Evolutionary conservation across 257 asterid species (phyloP), one percentile per base, ranked within the genome.

Genomic region (Coffea canephora): DNA sequence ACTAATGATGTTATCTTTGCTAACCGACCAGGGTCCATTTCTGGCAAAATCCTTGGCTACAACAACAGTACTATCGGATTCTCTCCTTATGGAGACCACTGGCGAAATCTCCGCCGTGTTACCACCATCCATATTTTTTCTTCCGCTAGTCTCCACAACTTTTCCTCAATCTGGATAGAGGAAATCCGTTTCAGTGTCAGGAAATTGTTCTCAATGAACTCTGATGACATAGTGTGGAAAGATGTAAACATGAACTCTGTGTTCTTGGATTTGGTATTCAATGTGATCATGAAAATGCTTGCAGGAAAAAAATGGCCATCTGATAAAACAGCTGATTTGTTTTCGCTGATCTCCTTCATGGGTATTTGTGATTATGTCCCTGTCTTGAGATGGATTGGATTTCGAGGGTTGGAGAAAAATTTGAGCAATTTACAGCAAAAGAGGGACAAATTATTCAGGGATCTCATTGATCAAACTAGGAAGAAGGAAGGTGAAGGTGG

Each of bases 61-160:
- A 80, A 90, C 82, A 67, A 21, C 82, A 82, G 89, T 77, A 89
- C 89, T 57, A 36, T 91, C 8, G 89, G 90, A n/a, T 83, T 82
- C 48, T 43, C 91, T 0, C 86, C 91, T 3, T 82, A 88, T 5
- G 91, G 94, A 0, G 85, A 78, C 31, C 91, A 86, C 59, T 90
- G 90, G 90, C 87, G 89, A 69, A 91, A 88, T 57, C 90, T 87
- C 59, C 90, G 89, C 31, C 90, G 90, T 4, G 36, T 89, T 10
- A 50, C 88, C 14, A 78, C 83, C 8, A 27, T 77, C 11, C 85
- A 89, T 0, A 52, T 90, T 59, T 90, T 92, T 59, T 89, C 91
- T 41, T 55, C 84, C 15, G 31, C 83, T 49, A 86, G 80, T 46
- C 83, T 90, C 57, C 84, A 80, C 11, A 57, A 66, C 23, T 83